Evolutionary conservation across 2,329 filamentous ascomycete genomes (phyloP).

Genomic region (Metarhizium sp.): DNA sequence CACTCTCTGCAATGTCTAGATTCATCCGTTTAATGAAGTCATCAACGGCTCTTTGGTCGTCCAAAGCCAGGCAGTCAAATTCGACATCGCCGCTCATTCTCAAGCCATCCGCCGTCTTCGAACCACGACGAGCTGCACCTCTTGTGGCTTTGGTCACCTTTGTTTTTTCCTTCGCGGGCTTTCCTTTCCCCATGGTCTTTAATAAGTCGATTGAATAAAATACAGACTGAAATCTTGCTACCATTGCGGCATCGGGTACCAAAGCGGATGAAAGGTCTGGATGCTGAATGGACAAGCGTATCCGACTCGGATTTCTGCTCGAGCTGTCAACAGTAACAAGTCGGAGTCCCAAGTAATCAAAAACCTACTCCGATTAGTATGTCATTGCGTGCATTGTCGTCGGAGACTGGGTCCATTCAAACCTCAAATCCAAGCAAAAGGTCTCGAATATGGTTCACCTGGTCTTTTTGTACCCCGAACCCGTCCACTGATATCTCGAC

Average conservation of each 20-base stretch:
- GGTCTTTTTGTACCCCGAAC: slow-evolving; percentile 5
- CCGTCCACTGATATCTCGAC: slow-evolving; percentile 16
- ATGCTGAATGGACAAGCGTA: slow-evolving; percentile 27
- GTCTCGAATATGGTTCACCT: slow-evolving; percentile 8
- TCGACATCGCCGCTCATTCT: slow-evolving; percentile 4
- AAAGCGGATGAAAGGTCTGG: slow-evolving; percentile 22
- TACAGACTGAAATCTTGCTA: slow-evolving; percentile 17
- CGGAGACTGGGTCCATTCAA: not conserved
- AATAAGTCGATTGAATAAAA: slow-evolving; percentile 16
- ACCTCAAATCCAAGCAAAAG: slow-evolving; percentile 17
- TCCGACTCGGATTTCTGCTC: slow-evolving; percentile 8
- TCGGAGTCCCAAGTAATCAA: slow-evolving; percentile 20
- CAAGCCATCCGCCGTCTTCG: not conserved
- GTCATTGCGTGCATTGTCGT: not conserved
- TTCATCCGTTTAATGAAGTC: slow-evolving; percentile 18
- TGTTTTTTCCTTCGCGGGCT: not conserved
- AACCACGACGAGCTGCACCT: not conserved
- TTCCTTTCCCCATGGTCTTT: not conserved
- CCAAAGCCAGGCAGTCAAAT: slow-evolving; percentile 8
- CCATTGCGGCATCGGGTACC: slow-evolving; percentile 15
- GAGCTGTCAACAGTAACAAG: slow-evolving; percentile 10
- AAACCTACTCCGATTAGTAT: slow-evolving; percentile 10
- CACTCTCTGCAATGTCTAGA: not conserved
- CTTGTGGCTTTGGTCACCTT: not conserved
- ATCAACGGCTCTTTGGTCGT: slow-evolving; percentile 20